Evolutionary conservation across 2,329 filamentous ascomycete genomes (phyloP), one percentile per base, ranked within the genome.

Genomic region (Aureobasidium zeae): DNA sequence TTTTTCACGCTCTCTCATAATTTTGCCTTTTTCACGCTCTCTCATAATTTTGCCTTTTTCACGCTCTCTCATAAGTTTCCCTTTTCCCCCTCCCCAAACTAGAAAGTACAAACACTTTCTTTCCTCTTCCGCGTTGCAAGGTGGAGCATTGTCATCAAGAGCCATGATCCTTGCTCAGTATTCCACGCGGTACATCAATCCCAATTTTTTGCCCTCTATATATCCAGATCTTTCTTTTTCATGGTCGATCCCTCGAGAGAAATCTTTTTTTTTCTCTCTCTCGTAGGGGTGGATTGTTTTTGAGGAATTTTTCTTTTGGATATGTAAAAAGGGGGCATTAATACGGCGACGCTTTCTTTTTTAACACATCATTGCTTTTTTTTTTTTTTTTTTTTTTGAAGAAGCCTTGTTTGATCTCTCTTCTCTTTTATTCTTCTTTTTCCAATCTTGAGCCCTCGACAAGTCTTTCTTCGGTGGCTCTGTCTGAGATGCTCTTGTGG

Each of bases 151-250:
- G 37, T 15, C 53, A 66, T 69, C 64, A 61, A 69, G 66, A 59
- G 55, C 57, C 62, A 67, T 69, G 68, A 68, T 68, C 68, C 62
- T 55, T 66, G 67, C 67, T 71, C 69, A 70, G 69, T 72, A 72
- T 69, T 63, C 62, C 65, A 63, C 63, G 68, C 68, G 68, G 63
- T 55, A 72, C 25, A 70, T 61, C 54, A 61, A 70, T 32, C 35
- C 28, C 20, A 22, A n/a, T n/a, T 2, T 21, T 31, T 26, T n/a
- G 5, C 7, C n/a, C 5, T 15, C 3, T 9, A 19, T 15, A 15
- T 12, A 30, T 22, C 17, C 15, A 25, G 22, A 11, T 29, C 26
- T n/a, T 29, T 29, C 26, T 29, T n/a, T 29, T 29, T 29, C 12
- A 9, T n/a, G 11, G 7, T 5, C 12, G 7, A 29, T 5, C 5